Evolutionary conservation across 2,329 filamentous ascomycete species (phyloP), one percentile per base, ranked within the genome.

Genomic region (Claviceps maximensis): DNA sequence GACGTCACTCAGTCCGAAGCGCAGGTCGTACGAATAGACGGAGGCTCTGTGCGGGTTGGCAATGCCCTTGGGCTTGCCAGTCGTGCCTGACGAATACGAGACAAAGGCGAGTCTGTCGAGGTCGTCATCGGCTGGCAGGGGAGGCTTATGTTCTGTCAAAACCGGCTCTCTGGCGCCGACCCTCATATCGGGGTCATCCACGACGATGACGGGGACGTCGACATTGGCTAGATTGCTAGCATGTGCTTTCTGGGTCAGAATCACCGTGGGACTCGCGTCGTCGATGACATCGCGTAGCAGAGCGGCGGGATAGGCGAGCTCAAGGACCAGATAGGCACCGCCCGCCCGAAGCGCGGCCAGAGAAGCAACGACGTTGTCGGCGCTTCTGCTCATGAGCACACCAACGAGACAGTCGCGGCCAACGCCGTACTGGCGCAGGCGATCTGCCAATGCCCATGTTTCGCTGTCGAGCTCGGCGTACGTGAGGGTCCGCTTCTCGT

Each of bases 11-110:
- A 90, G 66, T 10, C 70, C 73, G 61, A 90, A 90, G 65, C 87
- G 74, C 57, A 88, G 67, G 59, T 87, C 74, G 63, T 90, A 90
- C 7, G 86, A 90, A 29, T 79, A 75, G 1, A 90, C 82, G 0
- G 86, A 75, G 17, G 86, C 86, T 60, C 79, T 75, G 65, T 90
- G 86, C 2, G 86, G 83, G 63, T 90, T 90, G 52, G 84, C 84
- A 62, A 91, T 90, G 52, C 86, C 86, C 67, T 89, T 89, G n/a
- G 86, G 86, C 57, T 81, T 82, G 58, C 86, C 86, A 1, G 86
- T 89, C 0, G 86, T 88, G 38, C 86, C 86, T 4, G 83, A 87
- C 1, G 84, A 87, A 67, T 89, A 89, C 1, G 84, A 85, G n/a
- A 90, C 85, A 63, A 90, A 91, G 19, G 84, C 81, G 21, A 90